A percentile compares a stretch with the other conserved stretches of the same genome.
Conservation (phyloP, 345 rosid species). For the Psidium friedrichsthalianum region DNA sequence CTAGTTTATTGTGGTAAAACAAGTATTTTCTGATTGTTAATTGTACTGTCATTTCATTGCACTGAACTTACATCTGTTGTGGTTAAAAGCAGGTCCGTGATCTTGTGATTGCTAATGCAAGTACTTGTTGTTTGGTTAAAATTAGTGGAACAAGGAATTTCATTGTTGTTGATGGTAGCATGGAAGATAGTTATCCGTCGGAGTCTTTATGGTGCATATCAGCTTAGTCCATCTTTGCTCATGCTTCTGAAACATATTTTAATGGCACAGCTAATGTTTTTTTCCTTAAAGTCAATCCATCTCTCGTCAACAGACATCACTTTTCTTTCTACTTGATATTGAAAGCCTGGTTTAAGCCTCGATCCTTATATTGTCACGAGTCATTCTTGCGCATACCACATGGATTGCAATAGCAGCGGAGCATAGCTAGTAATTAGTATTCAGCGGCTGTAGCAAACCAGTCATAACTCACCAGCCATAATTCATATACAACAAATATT, state of each 20-base stretch:
- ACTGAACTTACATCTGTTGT: not conserved
- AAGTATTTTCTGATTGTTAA: not conserved
- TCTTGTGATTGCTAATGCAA: slow-evolving; percentile 86
- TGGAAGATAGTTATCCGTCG: slow-evolving; percentile 97
- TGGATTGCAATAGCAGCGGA: not conserved
- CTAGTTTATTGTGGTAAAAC: not conserved
- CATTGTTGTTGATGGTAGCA: slow-evolving; percentile 92
- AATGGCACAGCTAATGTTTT: not conserved
- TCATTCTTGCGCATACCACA: not conserved
- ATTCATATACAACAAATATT: too few species aligned
- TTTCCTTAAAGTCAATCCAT: not conserved
- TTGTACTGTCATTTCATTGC: not conserved
- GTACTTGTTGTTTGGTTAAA: slow-evolving; percentile 90
- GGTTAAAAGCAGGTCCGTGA: slow-evolving; percentile 49
- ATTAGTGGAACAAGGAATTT: slow-evolving; percentile 91
- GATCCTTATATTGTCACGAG: not conserved
- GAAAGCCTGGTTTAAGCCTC: not conserved
- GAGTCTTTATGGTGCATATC: slow-evolving; percentile 94
- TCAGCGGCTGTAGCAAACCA: too few species aligned
- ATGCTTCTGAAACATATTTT: not conserved
- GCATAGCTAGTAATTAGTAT: not conserved
- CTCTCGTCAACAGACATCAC: not conserved
- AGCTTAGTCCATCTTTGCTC: slow-evolving; percentile 27
- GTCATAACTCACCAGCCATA: too few species aligned
- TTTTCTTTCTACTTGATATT: not conserved